These are phyloP conservation scores for Hypoxylon subgilvum DNA, from an alignment of 495 filamentous ascomycete genomes.

Conservation along the genomic window DNA sequence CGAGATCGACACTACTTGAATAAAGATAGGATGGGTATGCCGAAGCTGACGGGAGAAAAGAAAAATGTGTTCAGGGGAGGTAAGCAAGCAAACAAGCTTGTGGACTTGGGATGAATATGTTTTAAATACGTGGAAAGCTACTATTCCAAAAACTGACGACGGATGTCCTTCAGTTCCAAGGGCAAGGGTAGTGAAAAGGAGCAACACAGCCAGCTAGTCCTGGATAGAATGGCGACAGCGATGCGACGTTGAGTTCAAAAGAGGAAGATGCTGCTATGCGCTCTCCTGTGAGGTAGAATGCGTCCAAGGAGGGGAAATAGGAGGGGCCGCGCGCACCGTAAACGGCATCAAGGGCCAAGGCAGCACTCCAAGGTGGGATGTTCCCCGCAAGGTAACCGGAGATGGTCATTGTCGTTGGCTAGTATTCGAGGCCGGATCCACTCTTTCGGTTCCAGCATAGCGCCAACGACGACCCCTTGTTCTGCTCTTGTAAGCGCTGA, in stretches of 20 bases:
- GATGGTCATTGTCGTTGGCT: constrained; percentile 25
- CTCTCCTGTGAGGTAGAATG: constrained; percentile 5
- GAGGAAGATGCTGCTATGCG: constrained; percentile 16
- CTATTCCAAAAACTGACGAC: constrained; percentile 5
- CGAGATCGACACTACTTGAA: neutral
- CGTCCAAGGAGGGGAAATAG: constrained; percentile 20
- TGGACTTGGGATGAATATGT: constrained; percentile 7
- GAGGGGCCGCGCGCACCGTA: constrained; percentile 1
- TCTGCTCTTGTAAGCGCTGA: constrained; percentile 37
- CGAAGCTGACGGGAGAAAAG: constrained; percentile 18
- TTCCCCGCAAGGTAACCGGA: constrained; percentile 11
- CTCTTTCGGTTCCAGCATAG: constrained; percentile 26
- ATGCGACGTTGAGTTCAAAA: neutral
- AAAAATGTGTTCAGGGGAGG: neutral
- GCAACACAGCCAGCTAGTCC: constrained; percentile 3
- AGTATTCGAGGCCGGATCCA: constrained; percentile 22
- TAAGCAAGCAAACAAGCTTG: constrained; percentile 1
- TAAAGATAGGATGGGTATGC: neutral
- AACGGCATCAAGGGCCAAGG: neutral
- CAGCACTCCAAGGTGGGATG: constrained; percentile 11
- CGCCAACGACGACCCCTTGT: constrained; percentile 13
- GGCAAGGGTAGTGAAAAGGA: constrained; percentile 12
- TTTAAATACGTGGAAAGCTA: constrained; percentile 11
- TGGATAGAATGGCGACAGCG: constrained; percentile 17
- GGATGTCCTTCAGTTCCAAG: too few species aligned